phyloP scores from a whole-genome alignment of 768 basidiomycete genomes.

The Coprinopsis sp. region DNA sequence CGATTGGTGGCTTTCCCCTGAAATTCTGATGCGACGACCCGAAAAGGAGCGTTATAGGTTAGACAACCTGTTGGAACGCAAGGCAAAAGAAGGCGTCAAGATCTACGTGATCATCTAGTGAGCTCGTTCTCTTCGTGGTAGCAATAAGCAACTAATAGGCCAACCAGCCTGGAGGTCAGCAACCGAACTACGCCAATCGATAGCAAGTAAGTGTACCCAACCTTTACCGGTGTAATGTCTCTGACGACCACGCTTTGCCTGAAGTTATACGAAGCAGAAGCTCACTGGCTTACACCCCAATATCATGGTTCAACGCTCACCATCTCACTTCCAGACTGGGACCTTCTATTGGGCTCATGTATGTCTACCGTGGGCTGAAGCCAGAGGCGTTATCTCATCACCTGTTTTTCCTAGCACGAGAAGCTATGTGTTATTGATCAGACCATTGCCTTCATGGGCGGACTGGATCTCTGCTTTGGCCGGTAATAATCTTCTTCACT shows the following conservation, averaged over 20 bases:
- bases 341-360: constrained; percentile 99
- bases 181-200: constrained; percentile 92
- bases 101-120: constrained; percentile 94
- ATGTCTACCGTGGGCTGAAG: constrained; percentile 21
- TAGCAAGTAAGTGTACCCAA: constrained; percentile 60
- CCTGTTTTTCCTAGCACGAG: constrained; percentile 69
- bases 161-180: constrained; percentile 84
- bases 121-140: constrained; percentile 21
- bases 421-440: constrained; percentile 97
- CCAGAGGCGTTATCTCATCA: neutral
- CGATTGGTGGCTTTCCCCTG: constrained; percentile 97
- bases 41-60: constrained; percentile 80
- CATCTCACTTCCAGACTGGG: constrained; percentile 95
- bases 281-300: constrained; percentile 80
- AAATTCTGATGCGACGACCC: constrained; percentile 83
- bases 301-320: constrained; percentile 94
- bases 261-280: constrained; percentile 82
- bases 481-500: constrained; percentile 35
- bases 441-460: constrained; percentile 97
- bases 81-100: constrained; percentile 94
- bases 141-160: constrained; percentile 6
- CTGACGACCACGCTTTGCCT: constrained; percentile 4
- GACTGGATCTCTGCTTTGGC: constrained; percentile 91
- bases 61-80: constrained; percentile 80
- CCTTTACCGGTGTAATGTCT: constrained; percentile 8